These are phyloP conservation scores for Brettanomyces bruxellensis DNA, from an alignment of 805 yeast genomes.

Conservation along the genomic window DNA sequence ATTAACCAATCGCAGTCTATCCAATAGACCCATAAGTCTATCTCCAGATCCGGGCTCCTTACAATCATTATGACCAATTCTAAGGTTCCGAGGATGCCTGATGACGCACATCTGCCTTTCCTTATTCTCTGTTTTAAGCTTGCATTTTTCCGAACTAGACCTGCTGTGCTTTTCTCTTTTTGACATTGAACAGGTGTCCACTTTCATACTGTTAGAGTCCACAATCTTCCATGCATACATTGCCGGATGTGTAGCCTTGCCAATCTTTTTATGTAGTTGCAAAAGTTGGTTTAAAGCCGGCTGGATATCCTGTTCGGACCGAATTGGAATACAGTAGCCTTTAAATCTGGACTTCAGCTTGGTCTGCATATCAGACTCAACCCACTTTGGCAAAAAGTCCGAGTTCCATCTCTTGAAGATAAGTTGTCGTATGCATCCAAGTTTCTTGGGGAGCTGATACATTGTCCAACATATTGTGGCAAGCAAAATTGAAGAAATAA, in stretches of 20 bases:
- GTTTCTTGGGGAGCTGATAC: too few relatives aligned
- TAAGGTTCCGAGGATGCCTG: conserved; percentile 17
- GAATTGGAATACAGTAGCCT: conserved; percentile 43
- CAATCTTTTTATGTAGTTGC: conserved; percentile 35
- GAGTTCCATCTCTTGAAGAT: too few relatives aligned
- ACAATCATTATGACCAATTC: conserved; percentile 59
- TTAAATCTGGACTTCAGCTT: conserved; percentile 61
- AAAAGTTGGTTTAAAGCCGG: conserved; percentile 33
- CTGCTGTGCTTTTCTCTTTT: too few relatives aligned
- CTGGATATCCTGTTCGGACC: conserved; percentile 33
- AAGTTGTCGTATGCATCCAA: too few relatives aligned
- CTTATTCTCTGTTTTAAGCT: background rate
- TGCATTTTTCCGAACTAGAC: background rate
- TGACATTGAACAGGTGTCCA: background rate
- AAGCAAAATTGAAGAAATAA: too few relatives aligned
- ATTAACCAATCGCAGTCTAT: conserved; percentile 39
- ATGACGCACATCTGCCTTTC: background rate
- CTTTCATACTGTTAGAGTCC: conserved; percentile 4
- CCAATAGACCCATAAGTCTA: conserved; percentile 45
- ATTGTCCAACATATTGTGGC: too few relatives aligned
- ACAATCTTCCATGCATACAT: conserved; percentile 70
- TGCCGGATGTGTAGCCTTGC: conserved; percentile 60
- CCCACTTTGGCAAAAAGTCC: conserved; percentile 24
- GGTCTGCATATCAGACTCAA: conserved; percentile 27
- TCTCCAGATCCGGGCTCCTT: conserved; percentile 74